Percentiles rank a stretch among this genome's conserved stretches.
These are phyloP conservation scores for Peniophora sp. DNA, from an alignment of 1,284 basidiomycete species.

Conservation along the genomic window DNA sequence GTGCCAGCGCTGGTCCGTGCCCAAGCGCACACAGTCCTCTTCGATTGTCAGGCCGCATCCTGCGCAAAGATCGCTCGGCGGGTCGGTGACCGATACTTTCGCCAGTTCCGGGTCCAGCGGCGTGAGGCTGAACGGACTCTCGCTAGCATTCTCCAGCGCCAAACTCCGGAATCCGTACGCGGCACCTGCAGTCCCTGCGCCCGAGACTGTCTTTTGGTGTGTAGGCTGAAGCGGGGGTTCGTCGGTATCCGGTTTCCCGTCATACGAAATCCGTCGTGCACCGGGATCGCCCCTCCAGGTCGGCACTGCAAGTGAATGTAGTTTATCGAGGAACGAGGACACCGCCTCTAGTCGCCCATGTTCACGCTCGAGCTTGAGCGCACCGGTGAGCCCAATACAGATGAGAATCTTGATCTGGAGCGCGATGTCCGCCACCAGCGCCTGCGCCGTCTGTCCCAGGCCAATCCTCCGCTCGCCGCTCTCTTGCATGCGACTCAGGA, in stretches of 20 bases:
- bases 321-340: conserved; percentile 83
- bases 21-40: conserved; percentile 92
- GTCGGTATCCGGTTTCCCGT: conserved; percentile 45
- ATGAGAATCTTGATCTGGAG: conserved; percentile 99
- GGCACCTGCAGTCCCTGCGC: conserved; percentile 70
- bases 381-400: conserved; percentile 93
- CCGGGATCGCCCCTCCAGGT: conserved; percentile 79
- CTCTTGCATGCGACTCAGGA: conserved; percentile 92
- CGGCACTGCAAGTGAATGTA: conserved; percentile 87
- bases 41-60: conserved; percentile 89
- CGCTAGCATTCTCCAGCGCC: conserved; percentile 82
- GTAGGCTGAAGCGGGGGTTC: conserved; percentile 18
- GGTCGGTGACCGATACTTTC: conserved; percentile 49
- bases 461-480: conserved; percentile 84
- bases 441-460: conserved; percentile 97
- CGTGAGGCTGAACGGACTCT: conserved; percentile 62
- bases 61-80: conserved; percentile 85
- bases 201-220: conserved; percentile 20
- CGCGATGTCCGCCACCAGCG: conserved; percentile 95
- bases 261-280: conserved; percentile 52
- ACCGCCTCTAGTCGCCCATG: conserved; percentile 78
- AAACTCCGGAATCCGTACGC: conserved; percentile 86
- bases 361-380: conserved; percentile 92
- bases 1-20: conserved; percentile 96
- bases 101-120: conserved; percentile 34